Evolutionary conservation across 148 eudicot species (phyloP), one percentile per base, ranked within the genome.

Genomic region (Nepenthes gracilis): DNA sequence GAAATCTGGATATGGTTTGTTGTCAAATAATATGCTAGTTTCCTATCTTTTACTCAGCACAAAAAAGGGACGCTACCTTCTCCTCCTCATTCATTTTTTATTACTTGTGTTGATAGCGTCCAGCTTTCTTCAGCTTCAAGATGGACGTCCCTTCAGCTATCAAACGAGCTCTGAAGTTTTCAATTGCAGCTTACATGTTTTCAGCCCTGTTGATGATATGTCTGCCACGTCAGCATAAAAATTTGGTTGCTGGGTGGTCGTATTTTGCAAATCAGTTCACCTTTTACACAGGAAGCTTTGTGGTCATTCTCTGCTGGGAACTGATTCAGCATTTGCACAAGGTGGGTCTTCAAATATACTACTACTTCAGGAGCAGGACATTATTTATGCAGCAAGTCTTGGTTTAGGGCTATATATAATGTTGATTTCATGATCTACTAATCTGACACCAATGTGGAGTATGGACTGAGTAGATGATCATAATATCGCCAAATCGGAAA

Each of bases 61-160:
- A 23, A 23, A 23, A 23, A 23, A 23, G 23, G 23, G 23, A 23
- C 23, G 23, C 23, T 23, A 23, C 0, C 23, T 23, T 23, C 23
- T 23, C 23, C 23, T 40, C 8, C 45, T 40, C 4, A 40, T 40
- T 8, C 60, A 35, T 35, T 45, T 13, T 49, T n/a, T 9, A 12
- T 58, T 57, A 13, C 68, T 55, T 70, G 33, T 78, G 34, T 55
- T 64, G 62, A 79, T 90, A 88, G 96, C 85, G 97, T 35, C 95
- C 95, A 65, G 77, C 83, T 61, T 93, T 86, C 78, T 93, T 82
- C 81, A 89, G 97, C 85, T 89, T 77, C 76, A 93, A 93, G 79
- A 93, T 89, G 84, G 97, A 89, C 51, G 38, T 93, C 36, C 86
- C 81, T 60, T 76, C 72, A 15, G 80, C 89, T 47, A 51, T 76